Conservation (phyloP, 1,284 basidiomycete genomes). For the Sanghuangporus sanghuang region DNA sequence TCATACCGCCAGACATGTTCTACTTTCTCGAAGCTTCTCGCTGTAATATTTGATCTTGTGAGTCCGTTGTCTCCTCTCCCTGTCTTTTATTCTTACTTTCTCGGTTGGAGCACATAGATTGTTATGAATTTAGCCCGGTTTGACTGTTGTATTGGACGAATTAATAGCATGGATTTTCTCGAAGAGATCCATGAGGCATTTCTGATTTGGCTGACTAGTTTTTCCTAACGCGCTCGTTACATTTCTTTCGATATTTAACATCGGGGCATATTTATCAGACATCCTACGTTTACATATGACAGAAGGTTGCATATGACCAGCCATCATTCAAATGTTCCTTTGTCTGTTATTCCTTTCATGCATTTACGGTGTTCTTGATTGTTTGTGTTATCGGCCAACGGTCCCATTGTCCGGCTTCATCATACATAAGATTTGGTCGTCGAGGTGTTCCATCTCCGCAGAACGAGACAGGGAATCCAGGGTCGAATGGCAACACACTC, state of each 20-base stretch:
- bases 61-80: background rate
- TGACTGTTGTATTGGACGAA: no score
- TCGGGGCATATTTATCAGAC: no score
- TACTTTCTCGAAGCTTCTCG: background rate
- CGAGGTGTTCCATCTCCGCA: slow-evolving; percentile 1
- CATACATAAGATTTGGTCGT: background rate
- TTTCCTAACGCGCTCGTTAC: no score
- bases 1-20: background rate
- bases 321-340: background rate
- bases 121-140: no score
- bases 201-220: no score
- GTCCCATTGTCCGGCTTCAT: background rate
- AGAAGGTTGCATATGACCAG: background rate
- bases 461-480: slow-evolving; percentile 22
- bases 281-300: no score
- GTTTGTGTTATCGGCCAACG: background rate
- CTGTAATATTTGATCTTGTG: background rate
- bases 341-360: background rate
- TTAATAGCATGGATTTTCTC: no score
- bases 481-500: slow-evolving; percentile 22
- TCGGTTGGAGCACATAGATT: background rate
- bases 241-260: no score
- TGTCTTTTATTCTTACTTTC: background rate
- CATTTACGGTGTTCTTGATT: background rate
- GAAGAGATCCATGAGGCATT: no score